These are phyloP conservation scores for Naegleria fowleri DNA, from an alignment of 208 protist genomes.

Conservation along the genomic window DNA sequence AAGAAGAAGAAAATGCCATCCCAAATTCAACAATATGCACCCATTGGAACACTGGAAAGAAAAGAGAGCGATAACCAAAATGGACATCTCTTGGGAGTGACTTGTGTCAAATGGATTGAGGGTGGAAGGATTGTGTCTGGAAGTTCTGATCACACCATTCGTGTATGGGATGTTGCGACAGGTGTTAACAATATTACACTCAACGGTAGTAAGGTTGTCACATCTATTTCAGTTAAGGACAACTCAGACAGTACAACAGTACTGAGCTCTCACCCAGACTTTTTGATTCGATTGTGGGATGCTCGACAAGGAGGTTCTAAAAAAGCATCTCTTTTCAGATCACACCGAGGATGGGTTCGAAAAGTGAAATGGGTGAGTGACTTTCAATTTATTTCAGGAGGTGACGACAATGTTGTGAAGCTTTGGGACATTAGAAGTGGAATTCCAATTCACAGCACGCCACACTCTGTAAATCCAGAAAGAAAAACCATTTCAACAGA, in stretches of 20 bases:
- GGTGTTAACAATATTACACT: neutral
- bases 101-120: neutral
- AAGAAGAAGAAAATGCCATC: constrained; percentile 3
- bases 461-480: neutral
- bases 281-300: neutral
- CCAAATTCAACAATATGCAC: neutral
- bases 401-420: constrained; percentile 1
- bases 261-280: neutral
- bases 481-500: neutral
- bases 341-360: neutral
- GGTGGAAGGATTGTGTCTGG: neutral
- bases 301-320: neutral
- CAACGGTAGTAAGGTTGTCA: neutral
- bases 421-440: constrained; percentile 6
- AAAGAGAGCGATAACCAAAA: neutral
- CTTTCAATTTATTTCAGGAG: neutral
- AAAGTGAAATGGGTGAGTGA: neutral
- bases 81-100: neutral
- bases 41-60: neutral
- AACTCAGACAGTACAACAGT: neutral
- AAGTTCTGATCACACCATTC: neutral
- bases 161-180: neutral
- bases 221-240: neutral
- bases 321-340: neutral
- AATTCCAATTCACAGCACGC: neutral